Percentiles rank a stretch among this genome's conserved stretches.
Conservation (phyloP, 1,139 yeast genomes). For the Hyphopichia buzzinii region DNA sequence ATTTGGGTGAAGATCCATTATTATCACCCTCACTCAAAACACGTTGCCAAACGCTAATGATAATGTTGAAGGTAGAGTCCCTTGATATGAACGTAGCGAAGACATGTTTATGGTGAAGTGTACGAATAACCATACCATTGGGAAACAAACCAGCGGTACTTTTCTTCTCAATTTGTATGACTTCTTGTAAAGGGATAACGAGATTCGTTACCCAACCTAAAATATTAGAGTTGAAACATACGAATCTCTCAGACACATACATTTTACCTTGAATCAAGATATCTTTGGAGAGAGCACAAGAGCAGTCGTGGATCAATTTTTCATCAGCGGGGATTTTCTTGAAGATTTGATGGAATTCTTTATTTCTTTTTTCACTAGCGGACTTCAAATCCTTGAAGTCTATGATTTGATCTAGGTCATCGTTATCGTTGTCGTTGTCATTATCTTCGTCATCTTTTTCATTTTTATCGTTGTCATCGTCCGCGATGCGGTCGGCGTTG, state of each 20-base stretch:
- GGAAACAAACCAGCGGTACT: constrained; percentile 74
- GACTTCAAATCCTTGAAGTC: constrained; percentile 24
- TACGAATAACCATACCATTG: constrained; percentile 68
- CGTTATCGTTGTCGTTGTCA: constrained; percentile 1
- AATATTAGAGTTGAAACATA: constrained; percentile 71
- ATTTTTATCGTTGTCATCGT: constrained; percentile 4
- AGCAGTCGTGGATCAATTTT: constrained; percentile 58
- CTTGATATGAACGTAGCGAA: constrained; percentile 73
- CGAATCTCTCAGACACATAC: constrained; percentile 56
- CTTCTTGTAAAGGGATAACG: constrained; percentile 65
- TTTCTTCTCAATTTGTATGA: constrained; percentile 68
- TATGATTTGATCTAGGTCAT: constrained; percentile 14
- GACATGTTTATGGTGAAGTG: constrained; percentile 66
- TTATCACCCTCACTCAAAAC: constrained; percentile 30
- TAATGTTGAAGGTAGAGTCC: constrained; percentile 60
- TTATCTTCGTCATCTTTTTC: constrained; percentile 10
- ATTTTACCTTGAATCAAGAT: constrained; percentile 70
- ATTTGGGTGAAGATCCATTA: constrained; percentile 10
- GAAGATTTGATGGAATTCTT: constrained; percentile 63
- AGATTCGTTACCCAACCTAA: constrained; percentile 72
- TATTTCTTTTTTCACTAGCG: constrained; percentile 48
- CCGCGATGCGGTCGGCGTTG: constrained; percentile 2
- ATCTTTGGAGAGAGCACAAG: constrained; percentile 72
- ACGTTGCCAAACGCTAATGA: constrained; percentile 61
- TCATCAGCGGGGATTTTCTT: constrained; percentile 55